Base-by-base conservation (phyloP, 441 rosid genomes). In the Erysimum cheiri region DNA sequence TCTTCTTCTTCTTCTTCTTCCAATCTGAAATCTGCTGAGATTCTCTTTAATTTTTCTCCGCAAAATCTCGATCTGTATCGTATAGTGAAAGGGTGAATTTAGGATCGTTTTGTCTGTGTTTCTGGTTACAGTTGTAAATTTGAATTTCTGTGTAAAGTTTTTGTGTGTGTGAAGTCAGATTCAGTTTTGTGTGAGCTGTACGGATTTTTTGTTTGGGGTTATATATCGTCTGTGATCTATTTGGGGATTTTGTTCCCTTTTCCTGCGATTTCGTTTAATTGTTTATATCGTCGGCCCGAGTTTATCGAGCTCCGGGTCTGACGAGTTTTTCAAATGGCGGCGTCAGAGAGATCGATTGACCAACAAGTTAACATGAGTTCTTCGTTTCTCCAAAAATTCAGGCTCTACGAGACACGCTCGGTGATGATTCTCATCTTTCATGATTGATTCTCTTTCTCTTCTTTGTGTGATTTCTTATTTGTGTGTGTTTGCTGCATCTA, bases 321-420 rank as follows among this genome's bases (percentile, higher is more conserved):
- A 58, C 64, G 70, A 79, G 84, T 58, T 59, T 44, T 47, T 61
- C 52, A 47, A 74, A 81, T 74, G 58, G 83, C 81, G 85, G 85
- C 82, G 17, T 66, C 80, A 17, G 78, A 79, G 69, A 69, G 60
- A 75, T 73, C 71, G 80, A 54, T 61, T 26, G 77, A 59, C 49
- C 66, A 55, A 15, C 40, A 43, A 61, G 74, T 82, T n/a, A 80
- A 61, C 62, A 64, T 41, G 28, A 65, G 46, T 72, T 75, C 82
- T 29, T 73, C 73, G 29, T 82, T 70, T 60, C 77, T 89, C 58
- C 90, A 85, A 68, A 87, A 87, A 64, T 89, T 89, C 76, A 77
- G 79, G 73, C 89, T 89, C 11, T 89, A 84, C 73, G 92, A 89
- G 76, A 89, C 96, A 31, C 83, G 87, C 67, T 84, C 92, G 84